Percentiles rank a stretch among this genome's conserved stretches.
phyloP scores from a whole-genome alignment of 257 asterid species.

The Scutellaria galericulata region DNA sequence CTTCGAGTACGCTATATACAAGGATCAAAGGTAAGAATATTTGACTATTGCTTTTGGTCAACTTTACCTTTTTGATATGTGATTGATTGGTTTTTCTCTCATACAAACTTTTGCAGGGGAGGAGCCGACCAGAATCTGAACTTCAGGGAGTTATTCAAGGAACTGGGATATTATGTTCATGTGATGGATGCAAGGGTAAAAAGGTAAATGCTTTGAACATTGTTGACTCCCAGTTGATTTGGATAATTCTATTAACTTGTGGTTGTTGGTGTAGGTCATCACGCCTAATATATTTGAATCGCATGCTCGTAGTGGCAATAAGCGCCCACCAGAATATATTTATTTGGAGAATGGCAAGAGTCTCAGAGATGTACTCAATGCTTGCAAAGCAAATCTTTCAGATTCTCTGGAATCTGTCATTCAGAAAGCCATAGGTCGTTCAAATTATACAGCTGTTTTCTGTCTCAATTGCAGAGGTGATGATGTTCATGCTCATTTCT shows the following conservation, averaged over 20 bases:
- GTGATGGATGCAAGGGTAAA: constrained; percentile 67
- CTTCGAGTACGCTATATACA: constrained; percentile 63
- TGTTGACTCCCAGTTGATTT: constrained; percentile 1
- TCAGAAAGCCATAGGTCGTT: constrained; percentile 55
- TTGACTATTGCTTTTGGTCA: not conserved
- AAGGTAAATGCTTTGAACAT: constrained; percentile 47
- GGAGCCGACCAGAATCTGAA: constrained; percentile 50
- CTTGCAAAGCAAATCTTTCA: constrained; percentile 61
- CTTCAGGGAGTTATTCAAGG: constrained; percentile 73
- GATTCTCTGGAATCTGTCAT: constrained; percentile 64
- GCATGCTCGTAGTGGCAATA: constrained; percentile 81
- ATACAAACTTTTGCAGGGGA: constrained; percentile 46
- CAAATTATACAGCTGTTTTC: constrained; percentile 40
- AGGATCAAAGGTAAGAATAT: constrained; percentile 63
- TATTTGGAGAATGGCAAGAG: constrained; percentile 76
- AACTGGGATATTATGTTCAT: constrained; percentile 74
- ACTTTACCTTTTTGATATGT: not conserved
- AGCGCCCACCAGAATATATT: constrained; percentile 79
- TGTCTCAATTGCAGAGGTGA: constrained; percentile 78
- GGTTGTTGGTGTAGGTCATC: constrained; percentile 57
- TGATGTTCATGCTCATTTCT: constrained; percentile 17
- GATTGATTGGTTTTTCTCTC: constrained; percentile 31
- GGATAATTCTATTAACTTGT: constrained; percentile 26
- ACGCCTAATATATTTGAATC: constrained; percentile 81
- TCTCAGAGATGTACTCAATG: constrained; percentile 70